Base-by-base conservation (phyloP, 2,329 filamentous ascomycete species). In the Verticillium alfalfae region DNA sequence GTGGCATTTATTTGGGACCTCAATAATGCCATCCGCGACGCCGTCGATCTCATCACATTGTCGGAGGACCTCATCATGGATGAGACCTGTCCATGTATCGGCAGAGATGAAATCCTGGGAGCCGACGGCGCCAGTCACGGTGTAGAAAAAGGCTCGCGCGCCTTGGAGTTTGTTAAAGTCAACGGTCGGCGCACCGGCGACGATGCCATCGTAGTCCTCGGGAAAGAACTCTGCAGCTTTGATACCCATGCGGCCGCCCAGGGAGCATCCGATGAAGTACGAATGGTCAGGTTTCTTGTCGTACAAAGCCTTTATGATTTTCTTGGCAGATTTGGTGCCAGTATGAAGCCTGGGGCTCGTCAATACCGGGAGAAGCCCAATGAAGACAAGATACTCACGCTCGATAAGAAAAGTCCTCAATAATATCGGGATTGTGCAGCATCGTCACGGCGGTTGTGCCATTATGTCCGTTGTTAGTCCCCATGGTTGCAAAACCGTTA, bases 251-350 rank as follows among this genome's bases (percentile, higher is more conserved):
- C 84, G 76, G 1, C 86, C 85, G 8, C 86, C 85, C 0, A 82
- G 80, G 0, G 83, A 86, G 68, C 85, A 88, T 9, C 85, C 85
- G 1, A 81, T 68, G 63, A 81, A 87, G 70, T 87, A 88, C 0
- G 77, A 79, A 59, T 79, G 80, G 0, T 71, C 69, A 0, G 75
- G 69, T 0, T 34, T 4, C 3, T 61, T 63, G 2, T 71, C 71
- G 66, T 87, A 87, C 69, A 83, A 84, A 0, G 70, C 67, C 15
- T 78, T 66, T 2, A 76, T 74, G 22, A 87, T 71, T 18, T 75
- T 62, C 66, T 84, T 86, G 13, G 79, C 81, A 1, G 79, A 66
- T 0, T 77, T 73, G 0, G 82, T 78, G 0, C 80, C 82, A 0
- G 76, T 79, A 64, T 86, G 84, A 1, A 79, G 61, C 2, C 39